These are phyloP conservation scores for Trichoderma atroviride DNA, from an alignment of 2,329 filamentous ascomycete genomes.

Conservation along the genomic window DNA sequence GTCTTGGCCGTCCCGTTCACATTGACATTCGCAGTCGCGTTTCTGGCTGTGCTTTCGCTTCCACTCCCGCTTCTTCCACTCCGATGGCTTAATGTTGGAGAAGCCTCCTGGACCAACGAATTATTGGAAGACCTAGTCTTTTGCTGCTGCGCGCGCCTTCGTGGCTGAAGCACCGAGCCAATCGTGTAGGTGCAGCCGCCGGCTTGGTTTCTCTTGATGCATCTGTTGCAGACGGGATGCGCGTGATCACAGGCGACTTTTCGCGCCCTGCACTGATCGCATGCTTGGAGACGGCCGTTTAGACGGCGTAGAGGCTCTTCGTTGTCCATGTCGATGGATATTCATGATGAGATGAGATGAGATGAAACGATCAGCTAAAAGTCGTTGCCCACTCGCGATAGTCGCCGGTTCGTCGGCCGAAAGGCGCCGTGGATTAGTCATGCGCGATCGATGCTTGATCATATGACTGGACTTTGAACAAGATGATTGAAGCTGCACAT, in stretches of 20 bases:
- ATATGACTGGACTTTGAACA: not conserved
- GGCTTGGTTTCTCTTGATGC: conserved; percentile 39
- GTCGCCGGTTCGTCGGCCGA: not conserved
- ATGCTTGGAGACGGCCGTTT: conserved; percentile 32
- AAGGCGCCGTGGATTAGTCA: not conserved
- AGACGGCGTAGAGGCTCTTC: conserved; percentile 33
- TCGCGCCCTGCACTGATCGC: conserved; percentile 43
- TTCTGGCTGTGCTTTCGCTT: not conserved
- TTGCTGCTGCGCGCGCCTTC: not conserved
- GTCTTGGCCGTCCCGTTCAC: not conserved
- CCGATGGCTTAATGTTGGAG: not conserved
- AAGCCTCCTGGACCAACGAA: not conserved
- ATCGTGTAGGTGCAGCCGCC: conserved; percentile 40
- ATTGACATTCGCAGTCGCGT: not conserved
- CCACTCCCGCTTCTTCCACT: not conserved
- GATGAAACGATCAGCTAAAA: not conserved
- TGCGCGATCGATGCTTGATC: not conserved
- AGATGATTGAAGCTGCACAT: not conserved
- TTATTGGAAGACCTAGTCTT: not conserved
- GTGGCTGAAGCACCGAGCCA: conserved; percentile 12
- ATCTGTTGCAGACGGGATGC: conserved; percentile 43
- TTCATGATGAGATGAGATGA: conserved; percentile 2
- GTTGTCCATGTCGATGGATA: not conserved
- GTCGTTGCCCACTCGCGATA: not conserved
- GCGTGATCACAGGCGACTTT: conserved; percentile 47